These are phyloP conservation scores for Chloropicon primus DNA, from an alignment of 139 green algal genomes.

Conservation along the genomic window DNA sequence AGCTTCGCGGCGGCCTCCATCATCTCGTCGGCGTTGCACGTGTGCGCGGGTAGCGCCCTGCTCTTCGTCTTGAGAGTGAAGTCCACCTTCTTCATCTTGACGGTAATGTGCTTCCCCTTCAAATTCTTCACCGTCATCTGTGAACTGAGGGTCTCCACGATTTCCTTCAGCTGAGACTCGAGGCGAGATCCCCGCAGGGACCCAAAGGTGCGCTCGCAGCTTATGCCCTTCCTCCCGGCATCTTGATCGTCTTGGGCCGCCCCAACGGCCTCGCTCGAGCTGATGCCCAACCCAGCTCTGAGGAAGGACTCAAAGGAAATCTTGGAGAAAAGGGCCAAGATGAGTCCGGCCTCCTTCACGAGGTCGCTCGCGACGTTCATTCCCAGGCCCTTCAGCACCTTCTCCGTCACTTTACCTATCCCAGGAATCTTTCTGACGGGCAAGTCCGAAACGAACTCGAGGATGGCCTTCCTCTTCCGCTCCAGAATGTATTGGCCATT, in stretches of 20 bases:
- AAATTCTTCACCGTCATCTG: background rate
- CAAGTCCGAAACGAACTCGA: conserved; percentile 47
- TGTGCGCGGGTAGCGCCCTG: background rate
- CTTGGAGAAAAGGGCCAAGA: conserved; percentile 48
- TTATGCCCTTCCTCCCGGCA: conserved; percentile 64
- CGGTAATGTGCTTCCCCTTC: background rate
- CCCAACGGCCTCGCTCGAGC: conserved; percentile 1
- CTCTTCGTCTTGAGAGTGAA: conserved; percentile 5
- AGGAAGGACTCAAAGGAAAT: conserved; percentile 44
- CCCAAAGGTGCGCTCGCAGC: conserved; percentile 61
- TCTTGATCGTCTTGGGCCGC: conserved; percentile 21
- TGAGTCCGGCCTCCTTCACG: conserved; percentile 31
- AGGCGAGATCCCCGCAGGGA: conserved; percentile 13
- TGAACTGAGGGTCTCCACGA: background rate
- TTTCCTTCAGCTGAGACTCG: conserved; percentile 12
- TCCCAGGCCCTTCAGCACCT: conserved; percentile 39
- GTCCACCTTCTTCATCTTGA: conserved; percentile 8
- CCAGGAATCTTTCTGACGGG: conserved; percentile 57
- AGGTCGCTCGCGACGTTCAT: conserved; percentile 43
- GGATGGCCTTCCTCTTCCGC: conserved; percentile 26
- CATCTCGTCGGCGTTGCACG: background rate
- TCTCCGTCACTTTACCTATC: conserved; percentile 56
- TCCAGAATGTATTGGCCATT: conserved; percentile 60
- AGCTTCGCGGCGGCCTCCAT: background rate
- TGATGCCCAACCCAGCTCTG: conserved; percentile 34